Evolutionary conservation across 768 basidiomycete species (phyloP), one percentile per base, ranked within the genome.

Genomic region (Tulasnella sp.): DNA sequence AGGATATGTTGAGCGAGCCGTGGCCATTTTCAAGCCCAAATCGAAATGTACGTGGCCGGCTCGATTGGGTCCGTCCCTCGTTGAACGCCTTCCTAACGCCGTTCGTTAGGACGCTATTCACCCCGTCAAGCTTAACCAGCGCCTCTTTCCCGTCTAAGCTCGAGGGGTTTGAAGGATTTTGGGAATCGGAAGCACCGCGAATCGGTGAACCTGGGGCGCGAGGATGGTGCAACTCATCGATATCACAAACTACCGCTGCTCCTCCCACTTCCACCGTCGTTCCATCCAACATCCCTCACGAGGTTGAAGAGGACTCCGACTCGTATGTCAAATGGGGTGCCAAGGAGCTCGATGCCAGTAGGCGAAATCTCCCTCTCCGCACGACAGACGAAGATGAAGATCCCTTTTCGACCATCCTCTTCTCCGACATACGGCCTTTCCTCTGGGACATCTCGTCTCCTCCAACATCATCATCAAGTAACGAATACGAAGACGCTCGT

Each of bases 171-270:
- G 91, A 92, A 80, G 86, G 87, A 67, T 94, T 90, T 77, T 94
- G 92, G 92, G 92, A 94, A 67, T 86, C 89, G 4, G 92, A 93
- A 79, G 81, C 80, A 11, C 87, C 88, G n/a, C 88, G 92, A n/a
- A 78, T 88, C 9, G 90, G 91, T 35, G 92, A 94, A 77, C 77
- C 79, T 0, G 81, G 82, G 69, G 86, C 91, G 9, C 81, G 79
- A 71, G 91, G 92, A 32, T 94, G 92, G 91, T 84, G 44, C 77
- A 81, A 12, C 17, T 14, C 65, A 8, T 22, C 47, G 41, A 29
- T 19, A 22, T 44, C 67, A 16, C 32, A 35, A 14, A 17, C 37
- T 17, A 42, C 17, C 44, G 47, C 74, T 37, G 19, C 16, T n/a
- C n/a, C 36, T 19, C 16, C 40, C 17, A 40, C 26, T 16, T 39